Evolutionary conservation across 257 asterid genomes (phyloP).

Genomic region (Primulina huaijiensis): DNA sequence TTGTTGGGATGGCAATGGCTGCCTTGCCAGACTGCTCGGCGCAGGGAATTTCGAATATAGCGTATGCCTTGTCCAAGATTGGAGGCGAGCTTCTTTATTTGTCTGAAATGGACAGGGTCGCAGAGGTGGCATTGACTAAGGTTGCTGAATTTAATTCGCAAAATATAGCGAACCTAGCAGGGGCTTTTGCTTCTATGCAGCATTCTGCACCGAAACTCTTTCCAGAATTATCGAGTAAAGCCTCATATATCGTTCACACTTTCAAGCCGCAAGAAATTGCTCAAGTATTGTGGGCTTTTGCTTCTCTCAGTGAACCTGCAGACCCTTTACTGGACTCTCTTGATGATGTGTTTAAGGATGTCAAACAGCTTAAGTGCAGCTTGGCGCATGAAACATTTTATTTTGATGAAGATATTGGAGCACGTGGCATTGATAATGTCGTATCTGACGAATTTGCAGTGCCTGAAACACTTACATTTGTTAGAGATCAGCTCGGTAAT

Average conservation of each 20-base stretch:
- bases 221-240: slow-evolving; percentile 55
- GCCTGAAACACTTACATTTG: slow-evolving; percentile 39
- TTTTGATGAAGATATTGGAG: slow-evolving; percentile 32
- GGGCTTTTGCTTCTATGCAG: slow-evolving; percentile 95
- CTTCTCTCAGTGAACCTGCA: slow-evolving; percentile 75
- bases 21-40: slow-evolving; percentile 87
- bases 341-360: slow-evolving; percentile 43
- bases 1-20: slow-evolving; percentile 89
- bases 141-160: slow-evolving; percentile 78
- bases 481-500: slow-evolving; percentile 72
- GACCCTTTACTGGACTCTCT: slow-evolving; percentile 65
- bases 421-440: slow-evolving; percentile 14
- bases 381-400: slow-evolving; percentile 28
- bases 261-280: slow-evolving; percentile 90
- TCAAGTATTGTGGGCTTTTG: slow-evolving; percentile 92
- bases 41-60: slow-evolving; percentile 88
- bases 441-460: slow-evolving; percentile 12
- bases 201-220: slow-evolving; percentile 88
- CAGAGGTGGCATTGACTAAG: slow-evolving; percentile 78
- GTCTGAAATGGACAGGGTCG: slow-evolving; percentile 93
- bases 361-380: slow-evolving; percentile 43
- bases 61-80: slow-evolving; percentile 89
- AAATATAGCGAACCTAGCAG: slow-evolving; percentile 87
- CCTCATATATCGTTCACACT: slow-evolving; percentile 50
- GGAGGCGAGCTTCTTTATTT: slow-evolving; percentile 93